phyloP scores from a whole-genome alignment of 306 rosid species.

The Quercus engelmannii region DNA sequence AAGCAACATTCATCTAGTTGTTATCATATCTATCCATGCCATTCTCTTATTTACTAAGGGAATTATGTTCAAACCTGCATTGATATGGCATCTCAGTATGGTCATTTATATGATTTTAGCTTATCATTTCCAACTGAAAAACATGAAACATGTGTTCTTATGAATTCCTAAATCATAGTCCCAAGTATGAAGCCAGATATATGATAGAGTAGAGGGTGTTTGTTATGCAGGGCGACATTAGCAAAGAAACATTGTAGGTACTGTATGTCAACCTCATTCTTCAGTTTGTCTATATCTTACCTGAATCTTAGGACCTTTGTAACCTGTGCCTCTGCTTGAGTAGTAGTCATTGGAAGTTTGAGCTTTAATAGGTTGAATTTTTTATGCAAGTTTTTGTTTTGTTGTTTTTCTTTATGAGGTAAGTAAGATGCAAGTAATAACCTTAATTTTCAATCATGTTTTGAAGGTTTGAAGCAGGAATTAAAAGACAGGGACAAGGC shows the following conservation, averaged over 20 bases:
- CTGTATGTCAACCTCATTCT: not conserved
- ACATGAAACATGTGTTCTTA: not conserved
- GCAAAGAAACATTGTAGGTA: not conserved
- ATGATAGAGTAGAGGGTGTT: not conserved
- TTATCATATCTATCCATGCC: not conserved
- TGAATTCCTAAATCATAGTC: not conserved
- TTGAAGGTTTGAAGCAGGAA: conserved; percentile 63
- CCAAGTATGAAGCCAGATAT: not conserved
- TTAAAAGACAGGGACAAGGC: conserved; percentile 54
- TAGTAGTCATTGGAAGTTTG: not conserved
- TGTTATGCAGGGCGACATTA: not conserved
- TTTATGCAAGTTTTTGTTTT: not conserved
- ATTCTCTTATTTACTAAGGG: not conserved
- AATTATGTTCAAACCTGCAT: not conserved
- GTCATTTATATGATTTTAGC: too few species aligned
- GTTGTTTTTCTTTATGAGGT: not conserved
- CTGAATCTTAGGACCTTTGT: not conserved
- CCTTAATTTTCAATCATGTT: not conserved
- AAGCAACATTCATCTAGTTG: not conserved
- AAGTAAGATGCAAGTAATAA: not conserved
- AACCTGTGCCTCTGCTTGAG: not conserved
- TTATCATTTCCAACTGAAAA: not conserved
- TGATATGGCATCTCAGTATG: not conserved
- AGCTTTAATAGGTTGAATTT: not conserved
- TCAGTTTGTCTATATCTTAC: not conserved